Base-by-base conservation (phyloP, 371 early-diverging fungal genomes). In the Apophysomyces variabilis region DNA sequence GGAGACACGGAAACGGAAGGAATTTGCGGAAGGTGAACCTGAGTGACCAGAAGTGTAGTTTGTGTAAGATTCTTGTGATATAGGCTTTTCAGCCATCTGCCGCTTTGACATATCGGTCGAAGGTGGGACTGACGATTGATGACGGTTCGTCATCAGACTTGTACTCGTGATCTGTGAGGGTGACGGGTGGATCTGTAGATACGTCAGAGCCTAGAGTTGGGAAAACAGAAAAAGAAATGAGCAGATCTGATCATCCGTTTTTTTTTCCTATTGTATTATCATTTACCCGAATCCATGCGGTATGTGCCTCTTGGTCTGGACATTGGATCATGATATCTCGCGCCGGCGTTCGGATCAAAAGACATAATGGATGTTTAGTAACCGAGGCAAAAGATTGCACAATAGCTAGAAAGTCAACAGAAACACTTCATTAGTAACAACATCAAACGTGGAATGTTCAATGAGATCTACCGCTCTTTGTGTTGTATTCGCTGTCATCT, bases 381-480 rank as follows among this genome's bases (percentile, higher is more conserved):
- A 50, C 21, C 9, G 21, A 16, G 21, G 54, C 21, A 50, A 50
- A 50, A 7, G 54, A 50, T 21, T 21, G 9, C 9, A 50, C 54
- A 3, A 50, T 50, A 9, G 54, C 54, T 50, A 50, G 3, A 18
- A 8, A 4, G 9, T 21, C 5, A 21, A 21, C 9, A 16, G 21
- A 50, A 11, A 4, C 2, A 32, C 16, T n/a, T 64, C 9, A 66
- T 60, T 16, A 61, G 26, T 43, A 68, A 64, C 59, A 59, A 62
- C 38, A 44, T 62, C 64, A 67, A 61, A 70, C 36, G 18, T 18
- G 12, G 66, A 66, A 66, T 68, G 75, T 50, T 56, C 71, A 54
- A 62, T 71, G 57, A 67, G 68, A 41, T 32, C 67, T 79, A 77
- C 82, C 76, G 65, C 80, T 84, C 71, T 83, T 85, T 35, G 76